Evolutionary conservation across 257 asterid genomes (phyloP).

Genomic region (Lycium ferocissimum): DNA sequence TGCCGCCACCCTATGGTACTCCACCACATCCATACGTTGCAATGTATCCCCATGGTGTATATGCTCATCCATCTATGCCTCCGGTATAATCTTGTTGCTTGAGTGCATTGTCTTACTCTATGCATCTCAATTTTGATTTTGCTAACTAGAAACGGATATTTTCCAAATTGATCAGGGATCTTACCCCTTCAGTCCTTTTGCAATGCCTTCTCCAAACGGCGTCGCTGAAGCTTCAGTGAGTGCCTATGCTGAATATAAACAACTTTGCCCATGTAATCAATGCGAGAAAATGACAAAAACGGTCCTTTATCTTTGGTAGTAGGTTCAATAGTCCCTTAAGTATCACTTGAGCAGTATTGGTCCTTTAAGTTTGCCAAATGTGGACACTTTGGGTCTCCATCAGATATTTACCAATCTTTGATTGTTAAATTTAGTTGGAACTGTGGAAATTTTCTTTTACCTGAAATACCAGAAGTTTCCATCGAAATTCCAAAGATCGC

Average conservation of each 20-base stretch:
- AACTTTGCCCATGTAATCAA: neutral
- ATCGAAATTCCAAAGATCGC: too few species aligned
- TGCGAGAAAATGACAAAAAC: neutral
- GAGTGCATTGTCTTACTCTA: conserved; percentile 7
- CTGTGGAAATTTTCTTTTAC: too few species aligned
- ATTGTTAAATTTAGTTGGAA: too few species aligned
- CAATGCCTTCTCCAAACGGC: conserved; percentile 91
- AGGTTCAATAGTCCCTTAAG: too few species aligned
- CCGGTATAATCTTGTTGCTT: conserved; percentile 58
- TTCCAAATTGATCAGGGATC: conserved; percentile 59
- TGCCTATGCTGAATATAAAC: conserved; percentile 23
- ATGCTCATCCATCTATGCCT: conserved; percentile 94
- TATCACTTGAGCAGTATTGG: too few species aligned
- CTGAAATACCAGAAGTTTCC: too few species aligned
- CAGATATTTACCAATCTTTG: too few species aligned
- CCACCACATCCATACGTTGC: conserved; percentile 98
- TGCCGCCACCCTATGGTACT: conserved; percentile 96
- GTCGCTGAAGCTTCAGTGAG: conserved; percentile 83
- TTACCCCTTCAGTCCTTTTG: conserved; percentile 93
- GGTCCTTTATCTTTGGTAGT: too few species aligned
- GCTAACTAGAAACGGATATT: conserved; percentile 1
- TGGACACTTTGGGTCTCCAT: too few species aligned
- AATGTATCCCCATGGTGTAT: conserved; percentile 95
- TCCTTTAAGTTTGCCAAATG: too few species aligned
- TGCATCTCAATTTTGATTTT: conserved; percentile 2